Evolutionary conservation across 192 early-diverging fungal genomes (phyloP).

Genomic region (Linnemannia zychae): DNA sequence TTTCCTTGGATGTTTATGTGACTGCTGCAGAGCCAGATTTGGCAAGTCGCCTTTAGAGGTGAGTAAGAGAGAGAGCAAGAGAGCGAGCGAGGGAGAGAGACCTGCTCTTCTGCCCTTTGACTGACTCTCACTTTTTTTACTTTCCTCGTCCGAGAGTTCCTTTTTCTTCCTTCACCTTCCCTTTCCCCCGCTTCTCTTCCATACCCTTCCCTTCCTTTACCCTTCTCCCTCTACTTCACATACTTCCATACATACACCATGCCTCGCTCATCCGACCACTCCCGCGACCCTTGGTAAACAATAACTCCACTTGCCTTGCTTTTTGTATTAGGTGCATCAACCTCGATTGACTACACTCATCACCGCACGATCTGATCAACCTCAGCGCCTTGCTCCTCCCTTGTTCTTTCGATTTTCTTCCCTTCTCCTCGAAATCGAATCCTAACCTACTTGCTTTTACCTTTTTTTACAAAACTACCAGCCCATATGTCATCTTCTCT

Average conservation of each 20-base stretch:
- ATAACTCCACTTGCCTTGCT: neutral
- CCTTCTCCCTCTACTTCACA: neutral
- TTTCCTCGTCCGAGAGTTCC: constrained; percentile 4
- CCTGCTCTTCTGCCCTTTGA: neutral
- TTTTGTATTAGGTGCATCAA: neutral
- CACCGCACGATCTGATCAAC: neutral
- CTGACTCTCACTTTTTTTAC: neutral
- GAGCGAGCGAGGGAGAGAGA: neutral
- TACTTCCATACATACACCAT: constrained; percentile 43
- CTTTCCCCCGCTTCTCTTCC: no score
- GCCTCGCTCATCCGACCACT: constrained; percentile 67
- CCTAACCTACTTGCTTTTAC: neutral
- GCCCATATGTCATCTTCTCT: constrained; percentile 90
- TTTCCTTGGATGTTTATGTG: no score
- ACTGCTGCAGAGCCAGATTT: no score
- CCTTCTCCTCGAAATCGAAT: neutral
- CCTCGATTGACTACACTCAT: neutral
- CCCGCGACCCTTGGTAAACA: constrained; percentile 68
- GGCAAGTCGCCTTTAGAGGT: no score
- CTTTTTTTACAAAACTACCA: constrained; percentile 10
- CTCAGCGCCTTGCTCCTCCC: neutral
- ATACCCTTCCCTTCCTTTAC: neutral
- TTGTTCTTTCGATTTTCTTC: neutral
- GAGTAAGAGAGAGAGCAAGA: no score
- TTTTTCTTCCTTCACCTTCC: constrained; percentile 7